Evolutionary conservation across 768 basidiomycete species (phyloP), one percentile per base, ranked within the genome.

Genomic region (Mrakia gelida): DNA sequence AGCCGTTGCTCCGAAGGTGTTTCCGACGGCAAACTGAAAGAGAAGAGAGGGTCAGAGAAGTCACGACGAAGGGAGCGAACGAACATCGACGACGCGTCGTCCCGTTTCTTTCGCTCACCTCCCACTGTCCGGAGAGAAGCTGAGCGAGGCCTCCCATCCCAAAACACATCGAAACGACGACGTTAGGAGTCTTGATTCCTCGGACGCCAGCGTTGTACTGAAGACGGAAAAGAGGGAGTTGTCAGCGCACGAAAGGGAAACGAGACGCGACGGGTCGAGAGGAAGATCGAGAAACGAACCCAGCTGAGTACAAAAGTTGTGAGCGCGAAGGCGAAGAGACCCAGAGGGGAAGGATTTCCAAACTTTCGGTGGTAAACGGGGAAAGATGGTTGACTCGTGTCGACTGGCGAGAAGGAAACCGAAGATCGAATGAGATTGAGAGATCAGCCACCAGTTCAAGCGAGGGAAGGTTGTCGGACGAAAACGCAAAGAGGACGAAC

Each of bases 91-190:
- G 16, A 52, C 49, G 49, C 49, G 18, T 18, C 49, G 49, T 6
- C 11, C 2, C 49, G 49, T 16, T 16, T 45, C 7, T 7, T 45
- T 13, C 45, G 7, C 49, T 52, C 18, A 52, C 49, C 18, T 52
- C 90, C 92, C 92, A 94, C 91, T 94, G 93, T 61, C 94, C 94
- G 43, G 93, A 94, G 54, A 95, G 85, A 68, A 95, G 86, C 83
- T 95, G 94, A 18, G 88, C 90, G 43, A 95, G 89, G 78, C 94
- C 94, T 80, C 94, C 94, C 79, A 89, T 89, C 84, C 90, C 92
- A 80, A 92, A 82, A 32, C 93, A 92, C 93, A 95, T 93, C 71
- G 92, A 94, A 93, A 93, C 87, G 88, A 91, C 32, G 3, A 67
- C 65, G 8, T 67, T 67, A 13, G 65, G 65, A 38, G 30, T 30